Conservation (phyloP, 768 basidiomycete species). For the Imleria badia region DNA sequence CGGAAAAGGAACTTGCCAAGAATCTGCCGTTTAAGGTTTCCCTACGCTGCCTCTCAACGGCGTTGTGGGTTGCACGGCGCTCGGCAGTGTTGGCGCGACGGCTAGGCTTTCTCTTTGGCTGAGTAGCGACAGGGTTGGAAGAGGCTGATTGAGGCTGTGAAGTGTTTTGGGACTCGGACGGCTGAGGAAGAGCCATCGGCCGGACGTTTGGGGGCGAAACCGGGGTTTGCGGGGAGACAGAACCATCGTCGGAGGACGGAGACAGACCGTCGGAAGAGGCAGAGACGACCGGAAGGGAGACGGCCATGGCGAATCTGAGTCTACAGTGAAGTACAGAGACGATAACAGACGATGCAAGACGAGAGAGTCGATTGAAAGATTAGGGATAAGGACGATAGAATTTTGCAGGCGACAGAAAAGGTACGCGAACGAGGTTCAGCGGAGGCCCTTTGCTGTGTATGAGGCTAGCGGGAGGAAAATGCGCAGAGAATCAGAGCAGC, state of each 20-base stretch:
- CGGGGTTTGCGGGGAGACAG: conserved; percentile 50
- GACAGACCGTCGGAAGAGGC: conserved; percentile 40
- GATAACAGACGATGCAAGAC: conserved; percentile 2
- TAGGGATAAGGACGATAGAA: conserved; percentile 16
- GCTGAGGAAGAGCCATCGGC: conserved; percentile 34
- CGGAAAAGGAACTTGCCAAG: conserved; percentile 52
- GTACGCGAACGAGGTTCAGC: conserved; percentile 49
- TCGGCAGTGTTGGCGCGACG: conserved; percentile 95
- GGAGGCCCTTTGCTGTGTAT: conserved; percentile 33
- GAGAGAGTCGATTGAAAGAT: conserved; percentile 11
- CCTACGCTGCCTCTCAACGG: conserved; percentile 89
- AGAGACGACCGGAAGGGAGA: conserved; percentile 42
- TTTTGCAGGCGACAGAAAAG: conserved; percentile 32
- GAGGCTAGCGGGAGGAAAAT: conserved; percentile 5
- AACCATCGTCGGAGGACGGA: conserved; percentile 42
- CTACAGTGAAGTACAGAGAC: conserved; percentile 16
- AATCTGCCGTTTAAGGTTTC: conserved; percentile 94
- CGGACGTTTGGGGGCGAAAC: conserved; percentile 39
- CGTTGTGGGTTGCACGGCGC: conserved; percentile 94
- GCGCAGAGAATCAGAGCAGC: conserved; percentile 42
- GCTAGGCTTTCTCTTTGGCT: conserved; percentile 76
- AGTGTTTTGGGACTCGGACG: conserved; percentile 25
- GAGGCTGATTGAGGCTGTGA: conserved; percentile 24
- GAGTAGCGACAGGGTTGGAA: conserved; percentile 29
- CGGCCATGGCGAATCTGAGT: conserved; percentile 27